phyloP scores from a whole-genome alignment of 1,284 basidiomycete species.

The Sporisorium scitamineum region DNA sequence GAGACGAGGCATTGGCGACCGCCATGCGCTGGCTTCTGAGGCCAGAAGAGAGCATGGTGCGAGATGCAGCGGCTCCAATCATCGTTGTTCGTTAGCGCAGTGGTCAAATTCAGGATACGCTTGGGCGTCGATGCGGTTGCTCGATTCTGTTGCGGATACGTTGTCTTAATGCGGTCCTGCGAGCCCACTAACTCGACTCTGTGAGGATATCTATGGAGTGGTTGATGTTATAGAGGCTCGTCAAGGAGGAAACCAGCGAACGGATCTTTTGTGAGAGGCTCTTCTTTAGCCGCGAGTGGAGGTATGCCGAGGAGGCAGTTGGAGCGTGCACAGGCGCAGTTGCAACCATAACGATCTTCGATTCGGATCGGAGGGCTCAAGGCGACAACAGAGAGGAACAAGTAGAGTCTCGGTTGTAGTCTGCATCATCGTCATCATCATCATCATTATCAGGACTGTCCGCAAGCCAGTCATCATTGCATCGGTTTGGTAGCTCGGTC shows the following conservation, averaged over 20 bases:
- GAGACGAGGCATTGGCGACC: constrained; percentile 2
- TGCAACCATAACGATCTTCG: background rate
- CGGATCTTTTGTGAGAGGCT: background rate
- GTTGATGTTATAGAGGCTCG: background rate
- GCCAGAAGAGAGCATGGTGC: constrained; percentile 21
- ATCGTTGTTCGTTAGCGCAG: constrained; percentile 12
- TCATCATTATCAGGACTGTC: background rate
- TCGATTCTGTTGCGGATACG: background rate
- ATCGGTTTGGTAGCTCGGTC: background rate
- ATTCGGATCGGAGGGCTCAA: constrained; percentile 2
- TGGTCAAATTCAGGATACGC: background rate
- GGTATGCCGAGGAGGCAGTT: background rate
- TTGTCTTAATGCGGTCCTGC: background rate
- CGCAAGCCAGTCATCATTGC: constrained; percentile 19
- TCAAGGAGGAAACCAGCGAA: background rate
- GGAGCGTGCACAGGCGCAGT: background rate
- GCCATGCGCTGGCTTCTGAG: constrained; percentile 18
- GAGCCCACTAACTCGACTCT: constrained; percentile 27
- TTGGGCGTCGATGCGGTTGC: background rate
- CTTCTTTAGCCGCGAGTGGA: constrained; percentile 4
- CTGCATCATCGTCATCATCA: background rate
- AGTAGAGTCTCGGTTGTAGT: no score
- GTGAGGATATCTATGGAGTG: constrained; percentile 1
- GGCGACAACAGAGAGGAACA: background rate
- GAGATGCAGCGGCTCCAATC: constrained; percentile 40